Base-by-base conservation (phyloP, 2,329 filamentous ascomycete genomes). In the Thelonectria blattea region DNA sequence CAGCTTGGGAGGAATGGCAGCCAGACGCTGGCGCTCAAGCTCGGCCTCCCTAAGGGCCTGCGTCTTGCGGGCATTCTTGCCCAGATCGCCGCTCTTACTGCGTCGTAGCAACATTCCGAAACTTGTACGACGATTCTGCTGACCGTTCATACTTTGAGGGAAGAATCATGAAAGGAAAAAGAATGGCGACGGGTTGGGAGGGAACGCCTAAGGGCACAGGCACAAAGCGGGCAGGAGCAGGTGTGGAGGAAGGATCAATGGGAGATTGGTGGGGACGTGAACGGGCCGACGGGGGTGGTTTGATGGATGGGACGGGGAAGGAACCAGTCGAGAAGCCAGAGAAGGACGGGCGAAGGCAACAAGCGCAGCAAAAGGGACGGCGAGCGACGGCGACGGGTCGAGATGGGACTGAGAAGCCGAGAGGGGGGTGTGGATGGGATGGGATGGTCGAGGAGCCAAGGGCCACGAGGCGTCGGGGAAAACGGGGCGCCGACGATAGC, bases 71-170 rank as follows among this genome's bases (percentile, higher is more conserved):
- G 80, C 81, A 65, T 79, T 80, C 68, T 85, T 85, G 68, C 82
- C 83, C 59, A 90, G 74, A 65, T 91, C 88, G 61, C 84, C 84
- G 59, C 88, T 90, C 73, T 90, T 91, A 73, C 84, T 85, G 68
- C 88, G 85, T 76, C 87, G 84, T 64, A 91, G 82, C 72, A 91
- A 84, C 76, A 84, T 83, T 70, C 81, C 81, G 77, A 85, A 78
- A 70, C 79, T 83, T 66, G 81, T 71, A 59, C 73, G 74, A 65
- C 71, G 74, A 66, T 72, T 68, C 56, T 66, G 67, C 52, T 67
- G 64, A 58, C 66, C 61, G 68, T 67, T 74, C 71, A 74, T 75
- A 67, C 69, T 75, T 62, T 65, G 56, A 59, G 57, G 59, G 57
- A 62, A 63, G 60, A 46, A 55, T 65, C 65, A 70, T 69, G 60